Conservation (phyloP, 768 basidiomycete genomes). For the Amanita rubescens region DNA sequence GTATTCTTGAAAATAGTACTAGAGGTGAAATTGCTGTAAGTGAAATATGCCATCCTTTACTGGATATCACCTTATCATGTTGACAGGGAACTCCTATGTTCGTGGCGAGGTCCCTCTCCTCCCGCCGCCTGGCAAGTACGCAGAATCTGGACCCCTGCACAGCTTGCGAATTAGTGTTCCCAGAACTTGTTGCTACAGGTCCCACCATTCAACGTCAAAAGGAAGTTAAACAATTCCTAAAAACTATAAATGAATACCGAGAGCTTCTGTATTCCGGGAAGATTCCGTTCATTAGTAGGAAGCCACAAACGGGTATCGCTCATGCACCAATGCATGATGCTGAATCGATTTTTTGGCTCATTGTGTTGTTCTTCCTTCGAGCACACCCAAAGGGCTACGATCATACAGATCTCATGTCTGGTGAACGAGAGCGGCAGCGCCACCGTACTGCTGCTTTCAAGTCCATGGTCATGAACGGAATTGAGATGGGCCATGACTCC, state of each 20-base stretch:
- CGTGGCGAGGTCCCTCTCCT: background rate
- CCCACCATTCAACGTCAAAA: background rate
- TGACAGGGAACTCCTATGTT: too few species aligned
- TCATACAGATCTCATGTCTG: background rate
- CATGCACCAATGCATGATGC: too few species aligned
- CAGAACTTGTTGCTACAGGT: background rate
- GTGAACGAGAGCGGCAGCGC: background rate
- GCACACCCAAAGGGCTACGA: background rate
- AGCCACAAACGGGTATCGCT: background rate
- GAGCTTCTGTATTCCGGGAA: too few species aligned
- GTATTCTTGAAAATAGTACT: too few species aligned
- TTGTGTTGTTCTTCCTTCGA: too few species aligned
- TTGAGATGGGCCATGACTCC: background rate
- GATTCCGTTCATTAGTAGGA: background rate
- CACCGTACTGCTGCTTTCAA: background rate
- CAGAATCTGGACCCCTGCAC: background rate
- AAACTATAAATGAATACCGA: too few species aligned
- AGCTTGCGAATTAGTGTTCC: background rate
- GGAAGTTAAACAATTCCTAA: too few species aligned
- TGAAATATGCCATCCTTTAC: background rate
- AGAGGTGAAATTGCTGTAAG: background rate
- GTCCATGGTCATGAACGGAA: background rate
- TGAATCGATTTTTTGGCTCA: too few species aligned
- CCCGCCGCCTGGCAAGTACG: background rate
- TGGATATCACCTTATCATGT: background rate